Percentiles rank a stretch among this genome's conserved stretches.
These are phyloP conservation scores for Porphyrellus cyaneotinctus DNA, from an alignment of 768 basidiomycete species.

Conservation along the genomic window DNA sequence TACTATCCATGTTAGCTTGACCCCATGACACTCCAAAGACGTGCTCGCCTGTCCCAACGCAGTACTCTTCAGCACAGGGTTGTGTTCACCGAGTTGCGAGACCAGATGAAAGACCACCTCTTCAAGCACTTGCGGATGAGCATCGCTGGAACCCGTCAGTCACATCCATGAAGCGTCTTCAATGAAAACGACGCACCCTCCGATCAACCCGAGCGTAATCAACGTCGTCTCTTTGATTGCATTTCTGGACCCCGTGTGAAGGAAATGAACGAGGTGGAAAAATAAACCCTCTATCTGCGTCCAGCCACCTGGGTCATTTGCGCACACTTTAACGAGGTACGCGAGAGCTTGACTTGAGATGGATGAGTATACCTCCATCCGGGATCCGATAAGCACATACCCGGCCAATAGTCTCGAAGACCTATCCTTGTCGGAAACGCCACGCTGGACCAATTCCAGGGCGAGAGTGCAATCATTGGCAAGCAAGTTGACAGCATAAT, in stretches of 20 bases:
- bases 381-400: slow-evolving; percentile 36
- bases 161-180: neutral
- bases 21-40: neutral
- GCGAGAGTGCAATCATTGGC: slow-evolving; percentile 31
- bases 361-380: slow-evolving; percentile 7
- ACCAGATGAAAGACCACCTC: slow-evolving; percentile 60
- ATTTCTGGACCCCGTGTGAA: slow-evolving; percentile 41
- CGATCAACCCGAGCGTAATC: slow-evolving; percentile 56
- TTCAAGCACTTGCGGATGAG: slow-evolving; percentile 50
- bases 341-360: slow-evolving; percentile 41
- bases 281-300: slow-evolving; percentile 40
- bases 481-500: slow-evolving; percentile 34
- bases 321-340: slow-evolving; percentile 44
- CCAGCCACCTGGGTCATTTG: slow-evolving; percentile 32
- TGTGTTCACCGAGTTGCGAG: slow-evolving; percentile 61
- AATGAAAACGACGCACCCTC: slow-evolving; percentile 30
- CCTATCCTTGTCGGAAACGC: slow-evolving; percentile 52
- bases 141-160: slow-evolving; percentile 36
- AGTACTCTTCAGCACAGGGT: slow-evolving; percentile 64
- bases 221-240: slow-evolving; percentile 61
- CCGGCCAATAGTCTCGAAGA: slow-evolving; percentile 64
- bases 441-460: slow-evolving; percentile 41
- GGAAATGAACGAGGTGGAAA: slow-evolving; percentile 43
- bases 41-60: slow-evolving; percentile 61
- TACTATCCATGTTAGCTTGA: slow-evolving; percentile 27